Conservation (phyloP, 106 monocot species). For the Hemerocallis citrina region DNA sequence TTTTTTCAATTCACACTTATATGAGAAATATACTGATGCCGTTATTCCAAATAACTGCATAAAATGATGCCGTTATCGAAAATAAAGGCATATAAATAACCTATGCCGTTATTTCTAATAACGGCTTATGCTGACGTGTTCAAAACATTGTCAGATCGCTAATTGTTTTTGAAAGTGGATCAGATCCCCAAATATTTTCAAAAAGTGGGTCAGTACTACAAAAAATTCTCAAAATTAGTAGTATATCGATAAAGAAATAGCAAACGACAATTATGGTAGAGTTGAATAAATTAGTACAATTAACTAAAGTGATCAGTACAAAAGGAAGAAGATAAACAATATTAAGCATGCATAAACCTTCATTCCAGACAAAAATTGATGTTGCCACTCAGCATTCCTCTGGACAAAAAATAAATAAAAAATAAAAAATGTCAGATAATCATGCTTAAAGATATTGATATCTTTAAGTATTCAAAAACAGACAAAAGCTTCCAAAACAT, state of each 20-base stretch:
- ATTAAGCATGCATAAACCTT: slow-evolving; percentile 31
- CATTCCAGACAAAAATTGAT: slow-evolving; percentile 20
- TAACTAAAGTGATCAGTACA: not conserved
- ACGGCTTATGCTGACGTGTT: too few relatives aligned
- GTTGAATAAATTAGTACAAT: not conserved
- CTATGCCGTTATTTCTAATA: too few relatives aligned
- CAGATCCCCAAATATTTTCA: too few relatives aligned
- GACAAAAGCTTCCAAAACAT: not conserved
- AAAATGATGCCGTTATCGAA: too few relatives aligned
- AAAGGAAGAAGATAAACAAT: not conserved
- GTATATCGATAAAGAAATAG: not conserved
- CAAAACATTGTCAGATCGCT: too few relatives aligned
- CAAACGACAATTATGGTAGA: not conserved
- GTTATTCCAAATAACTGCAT: too few relatives aligned
- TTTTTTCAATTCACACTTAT: too few relatives aligned
- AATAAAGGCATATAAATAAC: too few relatives aligned
- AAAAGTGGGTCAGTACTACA: too few relatives aligned
- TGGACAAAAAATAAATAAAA: slow-evolving; percentile 3
- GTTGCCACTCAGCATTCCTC: slow-evolving; percentile 7
- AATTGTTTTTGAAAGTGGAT: too few relatives aligned
- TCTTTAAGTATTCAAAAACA: not conserved
- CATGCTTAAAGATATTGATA: not conserved
- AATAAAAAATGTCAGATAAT: slow-evolving; percentile 5
- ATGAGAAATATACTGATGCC: too few relatives aligned
- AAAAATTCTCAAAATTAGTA: not conserved